These are phyloP conservation scores for Penicillium sp. DNA, from an alignment of 2,329 filamentous ascomycete species.

Conservation along the genomic window DNA sequence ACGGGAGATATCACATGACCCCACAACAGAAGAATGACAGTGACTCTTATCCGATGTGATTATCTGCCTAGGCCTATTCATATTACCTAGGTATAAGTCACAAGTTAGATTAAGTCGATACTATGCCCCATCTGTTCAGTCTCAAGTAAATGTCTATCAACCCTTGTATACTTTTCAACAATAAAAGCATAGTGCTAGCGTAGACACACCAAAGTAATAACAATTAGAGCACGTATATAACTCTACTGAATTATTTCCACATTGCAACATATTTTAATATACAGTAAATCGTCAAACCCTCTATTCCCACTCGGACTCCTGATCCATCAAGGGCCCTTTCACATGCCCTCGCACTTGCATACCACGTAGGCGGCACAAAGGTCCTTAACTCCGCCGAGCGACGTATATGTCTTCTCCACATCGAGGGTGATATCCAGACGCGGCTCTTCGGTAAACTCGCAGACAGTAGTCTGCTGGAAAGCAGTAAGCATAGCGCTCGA, in stretches of 20 bases:
- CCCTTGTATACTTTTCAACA: neutral
- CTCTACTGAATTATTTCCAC: neutral
- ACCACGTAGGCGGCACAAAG: slow-evolving; percentile 14
- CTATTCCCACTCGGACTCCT: neutral
- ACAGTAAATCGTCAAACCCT: neutral
- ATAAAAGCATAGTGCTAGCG: neutral
- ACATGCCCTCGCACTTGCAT: slow-evolving; percentile 16
- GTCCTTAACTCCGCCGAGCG: slow-evolving; percentile 10
- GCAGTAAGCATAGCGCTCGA: slow-evolving; percentile 23
- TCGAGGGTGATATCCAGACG: slow-evolving; percentile 7
- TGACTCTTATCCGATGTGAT: neutral
- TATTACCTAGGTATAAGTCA: no score
- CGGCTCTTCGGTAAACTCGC: slow-evolving; percentile 14
- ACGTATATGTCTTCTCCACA: slow-evolving; percentile 12
- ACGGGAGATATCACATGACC: no score
- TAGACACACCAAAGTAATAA: neutral
- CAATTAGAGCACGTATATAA: neutral
- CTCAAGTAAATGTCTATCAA: neutral
- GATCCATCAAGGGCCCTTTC: neutral
- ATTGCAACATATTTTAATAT: neutral
- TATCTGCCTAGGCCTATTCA: no score
- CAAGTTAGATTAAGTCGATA: no score
- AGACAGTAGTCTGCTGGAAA: slow-evolving; percentile 19
- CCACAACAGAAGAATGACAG: no score
- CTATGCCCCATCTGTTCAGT: neutral